These are phyloP conservation scores for Rugosomyces carneus DNA, from an alignment of 1,284 basidiomycete species.

Conservation along the genomic window DNA sequence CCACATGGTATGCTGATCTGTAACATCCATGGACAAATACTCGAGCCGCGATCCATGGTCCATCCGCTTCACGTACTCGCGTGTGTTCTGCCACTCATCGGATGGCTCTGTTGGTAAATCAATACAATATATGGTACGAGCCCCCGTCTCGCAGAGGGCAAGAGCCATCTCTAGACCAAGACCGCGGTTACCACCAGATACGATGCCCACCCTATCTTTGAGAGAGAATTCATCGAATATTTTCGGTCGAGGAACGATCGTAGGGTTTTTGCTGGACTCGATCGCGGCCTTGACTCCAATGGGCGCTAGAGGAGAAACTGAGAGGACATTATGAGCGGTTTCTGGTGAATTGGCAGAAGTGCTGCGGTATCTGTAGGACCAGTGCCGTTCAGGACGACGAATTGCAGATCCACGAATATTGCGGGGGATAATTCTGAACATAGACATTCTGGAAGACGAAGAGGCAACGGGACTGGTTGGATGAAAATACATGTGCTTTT, in stretches of 20 bases:
- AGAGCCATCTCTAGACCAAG: conserved; percentile 81
- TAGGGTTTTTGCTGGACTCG: conserved; percentile 31
- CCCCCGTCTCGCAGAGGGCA: conserved; percentile 71
- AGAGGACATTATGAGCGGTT: conserved; percentile 23
- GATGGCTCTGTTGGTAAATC: conserved; percentile 65
- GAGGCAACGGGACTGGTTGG: neutral
- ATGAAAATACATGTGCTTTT: neutral
- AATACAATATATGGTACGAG: conserved; percentile 68
- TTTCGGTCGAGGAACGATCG: conserved; percentile 34
- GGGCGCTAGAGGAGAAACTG: conserved; percentile 47
- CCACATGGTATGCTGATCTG: conserved; percentile 55
- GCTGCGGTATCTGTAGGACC: neutral
- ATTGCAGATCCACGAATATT: neutral
- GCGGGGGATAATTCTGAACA: neutral
- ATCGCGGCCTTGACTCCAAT: conserved; percentile 59
- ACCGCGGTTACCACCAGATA: conserved; percentile 77
- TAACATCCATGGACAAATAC: conserved; percentile 62
- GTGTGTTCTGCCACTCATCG: conserved; percentile 58
- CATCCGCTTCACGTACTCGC: conserved; percentile 45
- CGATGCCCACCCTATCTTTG: conserved; percentile 65
- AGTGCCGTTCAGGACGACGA: too few relatives aligned
- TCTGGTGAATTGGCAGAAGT: neutral
- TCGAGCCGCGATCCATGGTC: conserved; percentile 44
- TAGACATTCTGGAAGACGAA: neutral
- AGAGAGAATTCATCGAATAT: conserved; percentile 74